These are phyloP conservation scores for Nothomitra cinnamomea DNA, from an alignment of 2,329 filamentous ascomycete genomes.

Conservation along the genomic window DNA sequence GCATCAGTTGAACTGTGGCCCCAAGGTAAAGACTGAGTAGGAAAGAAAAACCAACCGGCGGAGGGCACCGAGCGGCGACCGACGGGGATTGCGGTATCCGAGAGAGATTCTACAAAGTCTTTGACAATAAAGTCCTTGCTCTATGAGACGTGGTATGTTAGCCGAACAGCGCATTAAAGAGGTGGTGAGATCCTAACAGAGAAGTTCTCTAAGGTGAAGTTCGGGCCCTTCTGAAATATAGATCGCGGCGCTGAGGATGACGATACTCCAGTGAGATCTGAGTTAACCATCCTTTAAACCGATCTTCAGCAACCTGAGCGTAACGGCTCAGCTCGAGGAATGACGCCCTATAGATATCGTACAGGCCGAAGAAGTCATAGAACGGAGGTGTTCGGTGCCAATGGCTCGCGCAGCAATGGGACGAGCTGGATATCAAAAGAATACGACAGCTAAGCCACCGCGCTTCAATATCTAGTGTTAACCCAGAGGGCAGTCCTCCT, in stretches of 20 bases:
- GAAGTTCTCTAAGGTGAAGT: slow-evolving; percentile 70
- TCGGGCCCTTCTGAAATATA: slow-evolving; percentile 61
- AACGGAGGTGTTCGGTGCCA: too few relatives aligned
- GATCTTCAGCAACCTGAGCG: too few relatives aligned
- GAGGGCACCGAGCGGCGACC: slow-evolving; percentile 58
- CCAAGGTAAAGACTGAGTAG: background rate
- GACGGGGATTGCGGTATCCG: slow-evolving; percentile 63
- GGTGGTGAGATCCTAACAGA: slow-evolving; percentile 18
- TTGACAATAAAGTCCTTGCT: slow-evolving; percentile 82
- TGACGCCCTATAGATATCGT: too few relatives aligned
- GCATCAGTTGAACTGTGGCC: background rate
- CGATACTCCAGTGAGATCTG: background rate
- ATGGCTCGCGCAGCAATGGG: too few relatives aligned
- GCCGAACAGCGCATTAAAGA: background rate
- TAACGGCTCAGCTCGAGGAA: too few relatives aligned
- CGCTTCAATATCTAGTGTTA: too few relatives aligned
- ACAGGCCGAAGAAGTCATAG: too few relatives aligned
- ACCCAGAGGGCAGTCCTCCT: too few relatives aligned
- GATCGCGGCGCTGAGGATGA: slow-evolving; percentile 26
- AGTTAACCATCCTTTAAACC: background rate
- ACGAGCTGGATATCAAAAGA: too few relatives aligned
- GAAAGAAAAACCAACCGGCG: slow-evolving; percentile 9
- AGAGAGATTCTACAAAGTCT: slow-evolving; percentile 88
- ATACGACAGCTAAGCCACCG: too few relatives aligned
- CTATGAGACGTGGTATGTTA: slow-evolving; percentile 9